Evolutionary conservation across 148 eudicot species (phyloP), one percentile per base, ranked within the genome.

Genomic region (Bassia scoparia): DNA sequence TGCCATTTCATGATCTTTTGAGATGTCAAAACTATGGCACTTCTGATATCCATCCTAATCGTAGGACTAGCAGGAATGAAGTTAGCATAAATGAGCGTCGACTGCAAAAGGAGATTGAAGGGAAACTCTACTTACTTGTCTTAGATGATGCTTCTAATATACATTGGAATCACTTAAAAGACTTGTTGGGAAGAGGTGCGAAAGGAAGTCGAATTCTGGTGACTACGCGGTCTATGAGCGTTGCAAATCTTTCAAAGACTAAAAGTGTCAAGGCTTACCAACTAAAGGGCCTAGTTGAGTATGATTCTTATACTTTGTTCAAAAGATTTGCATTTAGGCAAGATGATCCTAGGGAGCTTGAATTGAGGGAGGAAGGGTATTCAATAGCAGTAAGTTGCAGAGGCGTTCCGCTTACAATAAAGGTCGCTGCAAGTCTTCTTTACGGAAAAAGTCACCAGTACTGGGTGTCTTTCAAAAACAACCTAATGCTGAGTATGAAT

Each of bases 121-220:
- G 73, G 30, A 78, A 78, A 34, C 76, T 46, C 55, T 78, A 56
- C 59, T 72, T 78, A 52, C 81, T 78, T 41, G 30, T 78, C 73
- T 64, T 78, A 41, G 81, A 78, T 78, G 77, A 78, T 73, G 61
- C 67, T 35, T 35, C 60, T 49, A 41, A 66, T 18, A 59, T 17
- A 65, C 33, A 18, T 17, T 67, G 81, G 76, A 48, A 56, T 48
- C 20, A 53, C 12, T 73, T 78, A 73, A 72, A 30, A 24, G 21
- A 68, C 33, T 67, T 73, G 26, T 49, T 78, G 35, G 52, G 72
- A 10, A 31, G 5, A 67, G 81, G 81, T 34, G 73, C 72, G 48
- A 26, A 4, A 35, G 81, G 81, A 29, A 72, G 81, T 73, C 50
- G 46, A 13, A 33, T 78, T 73, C 60, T 78, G 67, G 58, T 78